phyloP scores from a whole-genome alignment of 2,329 filamentous ascomycete genomes.

The Aspergillus sp. region DNA sequence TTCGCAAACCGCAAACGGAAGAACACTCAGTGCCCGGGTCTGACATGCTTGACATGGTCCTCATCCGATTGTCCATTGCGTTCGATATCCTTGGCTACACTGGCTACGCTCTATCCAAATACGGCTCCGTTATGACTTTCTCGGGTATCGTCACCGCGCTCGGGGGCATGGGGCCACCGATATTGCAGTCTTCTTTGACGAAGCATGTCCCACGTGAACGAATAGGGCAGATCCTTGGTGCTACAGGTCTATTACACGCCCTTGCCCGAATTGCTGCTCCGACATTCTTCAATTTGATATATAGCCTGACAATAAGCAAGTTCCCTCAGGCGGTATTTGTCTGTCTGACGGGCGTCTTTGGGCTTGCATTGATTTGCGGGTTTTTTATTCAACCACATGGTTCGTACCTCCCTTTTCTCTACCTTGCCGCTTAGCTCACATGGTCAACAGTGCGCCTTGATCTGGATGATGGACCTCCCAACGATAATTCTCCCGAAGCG shows the following conservation, averaged over 20 bases:
- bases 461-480: not conserved
- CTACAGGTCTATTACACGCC: slow-evolving; percentile 76
- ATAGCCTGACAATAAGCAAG: slow-evolving; percentile 66
- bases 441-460: not conserved
- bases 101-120: slow-evolving; percentile 62
- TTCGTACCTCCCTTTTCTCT: slow-evolving; percentile 40
- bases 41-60: slow-evolving; percentile 65
- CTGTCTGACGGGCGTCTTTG: slow-evolving; percentile 60
- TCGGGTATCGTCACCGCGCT: slow-evolving; percentile 66
- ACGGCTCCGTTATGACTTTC: slow-evolving; percentile 56
- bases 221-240: slow-evolving; percentile 81
- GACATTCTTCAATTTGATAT: slow-evolving; percentile 76
- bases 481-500: not conserved
- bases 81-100: slow-evolving; percentile 69
- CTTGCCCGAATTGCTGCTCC: slow-evolving; percentile 71
- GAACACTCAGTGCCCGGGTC: slow-evolving; percentile 56
- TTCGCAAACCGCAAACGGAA: slow-evolving; percentile 44
- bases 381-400: slow-evolving; percentile 66
- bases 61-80: slow-evolving; percentile 66
- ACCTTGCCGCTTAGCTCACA: not conserved
- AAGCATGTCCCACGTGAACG: slow-evolving; percentile 81
- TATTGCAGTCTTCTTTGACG: slow-evolving; percentile 72
- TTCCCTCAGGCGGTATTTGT: slow-evolving; percentile 81
- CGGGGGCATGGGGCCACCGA: slow-evolving; percentile 78
- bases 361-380: slow-evolving; percentile 55